These are phyloP conservation scores for Pleomassaria siparia DNA, from an alignment of 2,329 filamentous ascomycete genomes.

Conservation along the genomic window DNA sequence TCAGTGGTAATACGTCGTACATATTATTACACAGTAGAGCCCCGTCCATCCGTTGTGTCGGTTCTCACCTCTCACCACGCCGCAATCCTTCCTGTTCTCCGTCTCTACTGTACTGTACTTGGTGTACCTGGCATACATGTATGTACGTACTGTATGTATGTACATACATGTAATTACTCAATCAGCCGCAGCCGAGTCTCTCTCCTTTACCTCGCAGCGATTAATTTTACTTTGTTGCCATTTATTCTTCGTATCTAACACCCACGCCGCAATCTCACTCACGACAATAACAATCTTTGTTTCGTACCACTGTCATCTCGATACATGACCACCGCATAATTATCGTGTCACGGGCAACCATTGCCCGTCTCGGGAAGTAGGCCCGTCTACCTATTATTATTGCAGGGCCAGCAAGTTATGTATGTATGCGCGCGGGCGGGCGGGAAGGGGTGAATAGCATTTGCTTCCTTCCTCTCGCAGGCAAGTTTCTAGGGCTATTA, in stretches of 20 bases:
- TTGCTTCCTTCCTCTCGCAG: background rate
- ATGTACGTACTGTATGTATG: constrained; percentile 2
- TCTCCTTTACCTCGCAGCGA: background rate
- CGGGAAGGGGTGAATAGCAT: background rate
- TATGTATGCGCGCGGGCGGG: background rate
- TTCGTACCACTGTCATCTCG: background rate
- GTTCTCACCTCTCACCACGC: constrained; percentile 9
- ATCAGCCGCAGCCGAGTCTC: background rate
- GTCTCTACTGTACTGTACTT: constrained; percentile 2
- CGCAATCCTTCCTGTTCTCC: constrained; percentile 4
- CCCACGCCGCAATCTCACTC: background rate
- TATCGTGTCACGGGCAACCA: constrained; percentile 1
- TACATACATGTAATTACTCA: constrained; percentile 1
- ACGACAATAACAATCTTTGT: background rate
- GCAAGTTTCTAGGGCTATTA: background rate
- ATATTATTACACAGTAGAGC: constrained; percentile 2
- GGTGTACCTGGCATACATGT: background rate
- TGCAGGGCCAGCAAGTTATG: background rate
- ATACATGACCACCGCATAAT: background rate
- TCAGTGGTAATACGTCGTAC: background rate
- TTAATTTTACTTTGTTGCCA: background rate
- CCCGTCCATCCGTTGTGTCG: background rate
- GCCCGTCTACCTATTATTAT: constrained; percentile 1
- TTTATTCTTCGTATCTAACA: too few species aligned
- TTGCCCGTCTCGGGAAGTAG: background rate